These are phyloP conservation scores for Barnettozyma sucrosica DNA, from an alignment of 805 yeast species.

Conservation along the genomic window DNA sequence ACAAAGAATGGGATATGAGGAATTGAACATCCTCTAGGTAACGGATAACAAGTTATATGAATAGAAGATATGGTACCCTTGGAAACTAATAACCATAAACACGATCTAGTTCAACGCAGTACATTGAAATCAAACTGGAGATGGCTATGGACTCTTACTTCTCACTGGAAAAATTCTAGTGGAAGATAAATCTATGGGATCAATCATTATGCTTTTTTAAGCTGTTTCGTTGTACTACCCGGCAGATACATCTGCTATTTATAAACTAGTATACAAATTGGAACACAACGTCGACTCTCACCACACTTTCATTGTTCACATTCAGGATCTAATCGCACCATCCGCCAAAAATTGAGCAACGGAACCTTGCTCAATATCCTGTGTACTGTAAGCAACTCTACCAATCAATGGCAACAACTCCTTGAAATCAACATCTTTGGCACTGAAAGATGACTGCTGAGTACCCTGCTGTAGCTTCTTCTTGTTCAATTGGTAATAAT, in stretches of 20 bases:
- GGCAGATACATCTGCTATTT: neutral
- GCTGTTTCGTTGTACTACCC: no score
- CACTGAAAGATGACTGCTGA: neutral
- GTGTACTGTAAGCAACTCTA: conserved; percentile 24
- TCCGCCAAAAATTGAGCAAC: conserved; percentile 20
- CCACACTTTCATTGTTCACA: neutral
- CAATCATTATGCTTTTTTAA: no score
- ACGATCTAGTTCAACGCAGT: no score
- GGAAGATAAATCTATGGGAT: no score
- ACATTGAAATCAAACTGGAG: no score
- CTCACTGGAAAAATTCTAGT: no score
- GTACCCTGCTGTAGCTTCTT: conserved; percentile 13
- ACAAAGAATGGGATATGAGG: no score
- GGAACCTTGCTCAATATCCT: conserved; percentile 24
- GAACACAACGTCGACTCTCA: neutral
- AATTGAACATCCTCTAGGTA: no score
- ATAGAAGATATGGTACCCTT: no score
- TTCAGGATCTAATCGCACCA: conserved; percentile 5
- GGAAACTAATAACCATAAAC: no score
- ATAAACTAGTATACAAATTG: neutral
- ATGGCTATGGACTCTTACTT: no score
- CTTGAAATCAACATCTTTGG: conserved; percentile 14
- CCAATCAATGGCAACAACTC: conserved; percentile 28
- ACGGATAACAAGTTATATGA: no score
- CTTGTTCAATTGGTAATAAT: conserved; percentile 23